These are phyloP conservation scores for Linnemannia hyalina DNA, from an alignment of 192 early-diverging fungal genomes.

Conservation along the genomic window DNA sequence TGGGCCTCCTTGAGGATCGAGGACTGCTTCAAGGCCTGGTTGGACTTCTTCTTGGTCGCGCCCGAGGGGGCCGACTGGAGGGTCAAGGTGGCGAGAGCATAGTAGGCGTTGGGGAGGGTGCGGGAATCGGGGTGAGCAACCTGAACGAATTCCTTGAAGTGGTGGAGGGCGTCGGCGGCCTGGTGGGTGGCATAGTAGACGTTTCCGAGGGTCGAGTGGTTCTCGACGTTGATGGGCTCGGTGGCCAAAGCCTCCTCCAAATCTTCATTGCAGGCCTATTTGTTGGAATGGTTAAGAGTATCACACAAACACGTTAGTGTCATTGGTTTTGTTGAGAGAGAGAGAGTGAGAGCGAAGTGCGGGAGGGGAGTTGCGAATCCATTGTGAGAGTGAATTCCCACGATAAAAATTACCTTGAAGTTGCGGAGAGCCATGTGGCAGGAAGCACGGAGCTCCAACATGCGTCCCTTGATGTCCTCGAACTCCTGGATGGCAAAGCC, in stretches of 20 bases:
- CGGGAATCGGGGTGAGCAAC: constrained; percentile 65
- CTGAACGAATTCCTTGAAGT: constrained; percentile 65
- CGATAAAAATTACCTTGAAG: constrained; percentile 47
- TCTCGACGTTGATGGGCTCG: constrained; percentile 51
- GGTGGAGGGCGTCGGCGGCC: constrained; percentile 58
- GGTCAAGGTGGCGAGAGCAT: constrained; percentile 61
- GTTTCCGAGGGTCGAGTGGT: constrained; percentile 54
- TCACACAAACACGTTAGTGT: constrained; percentile 39
- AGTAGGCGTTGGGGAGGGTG: constrained; percentile 66
- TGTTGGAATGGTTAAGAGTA: constrained; percentile 13
- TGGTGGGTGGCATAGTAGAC: constrained; percentile 58
- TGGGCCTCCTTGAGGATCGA: constrained; percentile 55
- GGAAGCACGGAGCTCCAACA: constrained; percentile 66
- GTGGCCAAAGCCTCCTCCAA: constrained; percentile 45
- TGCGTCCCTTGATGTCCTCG: constrained; percentile 63
- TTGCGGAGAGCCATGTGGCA: constrained; percentile 65
- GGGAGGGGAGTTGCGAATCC: constrained; percentile 24
- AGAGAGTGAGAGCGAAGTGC: not conserved
- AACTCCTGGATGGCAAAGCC: constrained; percentile 68
- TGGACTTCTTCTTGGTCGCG: constrained; percentile 57
- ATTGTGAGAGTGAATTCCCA: constrained; percentile 51
- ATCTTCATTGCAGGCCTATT: constrained; percentile 56
- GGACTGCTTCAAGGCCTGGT: constrained; percentile 56
- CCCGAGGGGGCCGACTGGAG: constrained; percentile 44
- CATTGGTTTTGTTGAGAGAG: constrained; percentile 17